A percentile compares a stretch with the other conserved stretches of the same genome.
These are phyloP conservation scores for Panaeolus papilionaceus DNA, from an alignment of 768 basidiomycete genomes.

Conservation along the genomic window DNA sequence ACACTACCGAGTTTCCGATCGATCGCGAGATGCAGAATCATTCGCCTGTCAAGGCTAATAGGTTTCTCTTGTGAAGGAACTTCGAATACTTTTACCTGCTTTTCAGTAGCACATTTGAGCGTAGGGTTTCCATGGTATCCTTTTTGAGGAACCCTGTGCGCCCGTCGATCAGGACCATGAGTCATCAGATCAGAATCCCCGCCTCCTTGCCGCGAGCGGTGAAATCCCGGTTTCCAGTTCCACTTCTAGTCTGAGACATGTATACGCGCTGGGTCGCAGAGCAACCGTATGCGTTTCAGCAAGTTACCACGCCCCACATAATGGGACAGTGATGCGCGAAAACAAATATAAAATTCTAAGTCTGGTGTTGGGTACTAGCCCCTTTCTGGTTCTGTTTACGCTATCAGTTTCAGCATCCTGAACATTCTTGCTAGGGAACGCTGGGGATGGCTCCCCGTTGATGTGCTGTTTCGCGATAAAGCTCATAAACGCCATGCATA, in stretches of 20 bases:
- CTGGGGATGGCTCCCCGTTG: not conserved
- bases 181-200: conserved; percentile 14
- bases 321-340: not conserved
- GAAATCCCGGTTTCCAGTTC: conserved; percentile 12
- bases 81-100: not conserved
- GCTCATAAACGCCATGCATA: not conserved
- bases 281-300: conserved; percentile 9
- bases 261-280: not conserved
- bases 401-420: conserved; percentile 1
- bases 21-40: not conserved
- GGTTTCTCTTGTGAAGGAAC: not conserved
- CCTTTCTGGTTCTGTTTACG: not conserved
- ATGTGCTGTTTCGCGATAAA: not conserved
- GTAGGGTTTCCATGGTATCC: conserved; percentile 11
- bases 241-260: not conserved
- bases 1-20: not conserved
- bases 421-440: not conserved
- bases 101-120: not conserved
- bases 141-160: conserved; percentile 9
- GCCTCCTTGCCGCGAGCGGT: not conserved
- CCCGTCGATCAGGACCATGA: conserved; percentile 14
- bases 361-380: not conserved
- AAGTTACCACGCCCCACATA: conserved; percentile 6
- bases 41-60: not conserved
- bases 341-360: not conserved